Percentiles rank a stretch among this genome's conserved stretches.
These are phyloP conservation scores for Capsicum chinense DNA, from an alignment of 257 asterid genomes.

Conservation along the genomic window DNA sequence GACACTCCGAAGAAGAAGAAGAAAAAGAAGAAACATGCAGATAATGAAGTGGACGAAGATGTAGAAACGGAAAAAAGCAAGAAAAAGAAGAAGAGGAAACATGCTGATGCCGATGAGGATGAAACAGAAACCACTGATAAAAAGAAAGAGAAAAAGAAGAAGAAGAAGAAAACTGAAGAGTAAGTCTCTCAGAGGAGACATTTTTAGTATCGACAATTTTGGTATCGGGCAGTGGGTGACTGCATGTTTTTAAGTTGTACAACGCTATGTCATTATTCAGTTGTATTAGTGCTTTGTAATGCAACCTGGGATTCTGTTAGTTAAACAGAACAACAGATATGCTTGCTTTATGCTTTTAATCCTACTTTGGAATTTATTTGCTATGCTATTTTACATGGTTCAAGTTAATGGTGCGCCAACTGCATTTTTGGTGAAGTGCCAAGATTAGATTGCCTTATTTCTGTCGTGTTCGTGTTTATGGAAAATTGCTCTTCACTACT, in stretches of 20 bases:
- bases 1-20: conserved; percentile 55
- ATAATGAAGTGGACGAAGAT: conserved; percentile 37
- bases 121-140: neutral
- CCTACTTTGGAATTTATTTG: neutral
- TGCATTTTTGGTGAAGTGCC: neutral
- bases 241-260: neutral
- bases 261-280: conserved; percentile 13
- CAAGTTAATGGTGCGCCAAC: neutral
- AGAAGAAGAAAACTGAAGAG: conserved; percentile 59
- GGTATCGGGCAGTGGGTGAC: neutral
- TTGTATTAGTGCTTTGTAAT: conserved; percentile 5
- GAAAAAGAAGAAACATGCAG: conserved; percentile 48
- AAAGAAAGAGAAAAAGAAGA: conserved; percentile 45
- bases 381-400: neutral
- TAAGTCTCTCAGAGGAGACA: conserved; percentile 28
- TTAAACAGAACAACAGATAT: neutral
- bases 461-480: neutral
- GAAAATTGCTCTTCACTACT: neutral
- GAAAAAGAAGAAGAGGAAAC: conserved; percentile 81
- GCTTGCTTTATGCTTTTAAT: neutral
- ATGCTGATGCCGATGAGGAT: conserved; percentile 45
- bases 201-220: conserved; percentile 1
- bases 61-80: conserved; percentile 45
- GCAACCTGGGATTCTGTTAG: neutral
- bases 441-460: neutral